Conservation (phyloP, 2,329 filamentous ascomycete genomes). For the Rhinocladiella mackenziei region DNA sequence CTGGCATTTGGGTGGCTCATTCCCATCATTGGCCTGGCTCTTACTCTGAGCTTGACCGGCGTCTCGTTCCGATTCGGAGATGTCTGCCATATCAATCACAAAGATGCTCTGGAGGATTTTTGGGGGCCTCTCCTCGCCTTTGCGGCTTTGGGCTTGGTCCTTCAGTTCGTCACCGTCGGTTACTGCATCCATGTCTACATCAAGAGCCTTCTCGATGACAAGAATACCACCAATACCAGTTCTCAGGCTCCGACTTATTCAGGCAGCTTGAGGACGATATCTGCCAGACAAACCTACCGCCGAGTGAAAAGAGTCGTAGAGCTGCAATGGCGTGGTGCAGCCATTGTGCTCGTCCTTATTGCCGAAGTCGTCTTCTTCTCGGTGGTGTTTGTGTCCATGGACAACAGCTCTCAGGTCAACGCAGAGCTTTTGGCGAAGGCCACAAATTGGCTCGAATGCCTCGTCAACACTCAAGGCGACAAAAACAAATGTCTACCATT, state of each 20-base stretch:
- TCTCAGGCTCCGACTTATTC: constrained; percentile 72
- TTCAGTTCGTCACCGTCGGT: constrained; percentile 77
- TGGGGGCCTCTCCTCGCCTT: constrained; percentile 87
- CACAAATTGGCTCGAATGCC: constrained; percentile 66
- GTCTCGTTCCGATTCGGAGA: constrained; percentile 90
- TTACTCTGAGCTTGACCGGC: constrained; percentile 79
- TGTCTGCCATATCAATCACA: constrained; percentile 91
- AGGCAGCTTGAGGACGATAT: constrained; percentile 71
- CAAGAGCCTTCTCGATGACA: constrained; percentile 71
- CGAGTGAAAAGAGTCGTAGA: constrained; percentile 80
- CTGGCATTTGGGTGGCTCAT: constrained; percentile 80
- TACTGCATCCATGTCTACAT: constrained; percentile 97
- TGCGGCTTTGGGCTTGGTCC: constrained; percentile 67
- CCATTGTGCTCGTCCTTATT: constrained; percentile 84
- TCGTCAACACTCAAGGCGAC: constrained; percentile 56
- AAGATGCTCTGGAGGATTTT: constrained; percentile 74
- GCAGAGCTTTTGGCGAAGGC: constrained; percentile 55
- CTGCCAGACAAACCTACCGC: constrained; percentile 81
- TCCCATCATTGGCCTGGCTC: constrained; percentile 67
- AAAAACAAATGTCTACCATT: constrained; percentile 63
- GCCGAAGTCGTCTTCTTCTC: constrained; percentile 92
- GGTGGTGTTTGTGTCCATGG: constrained; percentile 82
- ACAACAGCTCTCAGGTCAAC: constrained; percentile 62
- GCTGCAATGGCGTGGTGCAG: constrained; percentile 91
- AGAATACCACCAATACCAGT: constrained; percentile 59